phyloP scores from a whole-genome alignment of 1,139 yeast species.

The Blastobotrys niveus region DNA sequence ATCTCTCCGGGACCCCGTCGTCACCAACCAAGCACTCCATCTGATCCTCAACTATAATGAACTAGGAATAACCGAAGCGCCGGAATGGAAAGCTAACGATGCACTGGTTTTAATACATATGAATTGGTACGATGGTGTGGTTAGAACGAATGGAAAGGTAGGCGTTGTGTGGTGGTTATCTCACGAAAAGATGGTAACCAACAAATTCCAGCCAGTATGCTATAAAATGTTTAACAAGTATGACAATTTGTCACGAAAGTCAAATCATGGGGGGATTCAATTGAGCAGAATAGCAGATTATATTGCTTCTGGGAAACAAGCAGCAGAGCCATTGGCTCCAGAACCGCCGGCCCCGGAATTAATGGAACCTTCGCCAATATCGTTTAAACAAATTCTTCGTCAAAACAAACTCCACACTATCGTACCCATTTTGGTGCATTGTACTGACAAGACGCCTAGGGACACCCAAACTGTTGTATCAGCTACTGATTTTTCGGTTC shows the following conservation, averaged over 20 bases:
- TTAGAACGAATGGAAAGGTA: neutral
- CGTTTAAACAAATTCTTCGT: neutral
- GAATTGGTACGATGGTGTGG: neutral
- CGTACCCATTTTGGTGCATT: slow-evolving; percentile 2
- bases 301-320: too few species aligned
- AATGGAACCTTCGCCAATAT: neutral
- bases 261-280: slow-evolving; percentile 1
- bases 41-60: neutral
- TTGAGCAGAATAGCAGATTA: neutral
- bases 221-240: neutral
- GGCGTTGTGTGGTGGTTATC: slow-evolving; percentile 2
- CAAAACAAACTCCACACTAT: neutral
- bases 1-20: too few species aligned
- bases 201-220: neutral
- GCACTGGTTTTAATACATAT: slow-evolving; percentile 1
- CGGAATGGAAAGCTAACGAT: slow-evolving; percentile 2
- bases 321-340: neutral
- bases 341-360: too few species aligned
- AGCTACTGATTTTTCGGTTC: slow-evolving; percentile 5
- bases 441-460: neutral
- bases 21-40: neutral
- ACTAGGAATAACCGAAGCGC: neutral
- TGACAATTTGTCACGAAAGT: neutral
- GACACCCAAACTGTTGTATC: too few species aligned
- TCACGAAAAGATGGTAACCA: neutral